Conservation (phyloP, 371 early-diverging fungal genomes). For the Funneliformis caledonium region DNA sequence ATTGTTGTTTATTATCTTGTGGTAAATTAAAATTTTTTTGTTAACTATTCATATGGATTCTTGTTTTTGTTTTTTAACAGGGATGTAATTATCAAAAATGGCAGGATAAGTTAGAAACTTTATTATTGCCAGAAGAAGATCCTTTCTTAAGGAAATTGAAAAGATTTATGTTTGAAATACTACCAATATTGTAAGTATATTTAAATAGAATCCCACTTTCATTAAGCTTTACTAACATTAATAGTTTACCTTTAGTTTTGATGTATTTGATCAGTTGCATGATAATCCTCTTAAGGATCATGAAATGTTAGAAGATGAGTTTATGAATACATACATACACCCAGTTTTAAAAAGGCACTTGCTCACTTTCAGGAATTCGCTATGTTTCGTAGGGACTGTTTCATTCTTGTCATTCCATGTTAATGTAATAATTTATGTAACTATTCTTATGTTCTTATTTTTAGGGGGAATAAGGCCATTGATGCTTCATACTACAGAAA, state of each 20-base stretch:
- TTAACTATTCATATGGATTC: neutral
- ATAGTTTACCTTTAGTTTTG: conserved; percentile 13
- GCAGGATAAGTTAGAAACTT: conserved; percentile 18
- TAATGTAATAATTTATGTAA: neutral
- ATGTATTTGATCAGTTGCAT: neutral
- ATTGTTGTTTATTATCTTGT: conserved; percentile 28
- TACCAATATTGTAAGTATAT: conserved; percentile 32
- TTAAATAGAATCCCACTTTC: neutral
- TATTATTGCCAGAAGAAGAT: conserved; percentile 27
- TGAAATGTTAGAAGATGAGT: conserved; percentile 29
- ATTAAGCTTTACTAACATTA: neutral
- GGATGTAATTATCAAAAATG: conserved; percentile 15
- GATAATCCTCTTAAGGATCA: conserved; percentile 30
- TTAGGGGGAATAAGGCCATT: conserved; percentile 26
- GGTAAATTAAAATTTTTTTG: conserved; percentile 22
- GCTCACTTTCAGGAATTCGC: neutral
- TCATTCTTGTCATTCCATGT: neutral
- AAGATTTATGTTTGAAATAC: conserved; percentile 29
- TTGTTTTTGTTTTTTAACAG: neutral
- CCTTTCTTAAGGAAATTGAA: conserved; percentile 33
- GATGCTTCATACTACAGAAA: conserved; percentile 8
- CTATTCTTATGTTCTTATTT: neutral
- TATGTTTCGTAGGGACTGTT: neutral
- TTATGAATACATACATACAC: conserved; percentile 29
- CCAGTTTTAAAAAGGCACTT: conserved; percentile 26